Conservation (phyloP, 1,284 basidiomycete species). For the Stereum hirsutum region DNA sequence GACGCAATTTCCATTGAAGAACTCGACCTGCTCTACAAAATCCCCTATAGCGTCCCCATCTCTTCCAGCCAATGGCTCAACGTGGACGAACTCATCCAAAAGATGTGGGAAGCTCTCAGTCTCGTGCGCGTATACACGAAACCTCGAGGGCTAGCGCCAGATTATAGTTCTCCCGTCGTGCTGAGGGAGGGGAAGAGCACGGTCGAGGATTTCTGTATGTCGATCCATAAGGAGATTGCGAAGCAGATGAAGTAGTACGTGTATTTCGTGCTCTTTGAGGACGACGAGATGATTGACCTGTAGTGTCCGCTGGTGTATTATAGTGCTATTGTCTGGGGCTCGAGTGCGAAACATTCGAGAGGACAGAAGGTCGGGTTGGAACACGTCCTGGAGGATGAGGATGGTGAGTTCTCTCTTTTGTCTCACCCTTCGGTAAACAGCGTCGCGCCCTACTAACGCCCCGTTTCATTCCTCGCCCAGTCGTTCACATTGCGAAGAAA, state of each 20-base stretch:
- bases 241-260: constrained; percentile 89
- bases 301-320: constrained; percentile 8
- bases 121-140: constrained; percentile 94
- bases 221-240: constrained; percentile 87
- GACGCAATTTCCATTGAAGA: constrained; percentile 99
- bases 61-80: constrained; percentile 94
- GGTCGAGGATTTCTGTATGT: constrained; percentile 88
- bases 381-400: constrained; percentile 85
- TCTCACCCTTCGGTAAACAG: constrained; percentile 2
- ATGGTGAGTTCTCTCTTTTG: constrained; percentile 40
- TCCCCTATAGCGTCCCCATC: constrained; percentile 93
- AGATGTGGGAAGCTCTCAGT: constrained; percentile 87
- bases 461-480: constrained; percentile 27
- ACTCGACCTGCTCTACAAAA: constrained; percentile 91
- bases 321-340: constrained; percentile 88
- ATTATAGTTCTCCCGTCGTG: constrained; percentile 79
- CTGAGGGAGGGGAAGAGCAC: constrained; percentile 68
- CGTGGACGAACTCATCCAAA: constrained; percentile 88
- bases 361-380: constrained; percentile 96
- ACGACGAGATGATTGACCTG: constrained; percentile 3
- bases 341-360: constrained; percentile 91
- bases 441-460: too few species aligned
- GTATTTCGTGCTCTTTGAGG: neutral
- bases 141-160: constrained; percentile 85
- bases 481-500: constrained; percentile 79